Percentiles rank a stretch among this genome's conserved stretches.
Evolutionary conservation across 2,329 filamentous ascomycete species (phyloP).

Genomic region (Claviceps digitariae): DNA sequence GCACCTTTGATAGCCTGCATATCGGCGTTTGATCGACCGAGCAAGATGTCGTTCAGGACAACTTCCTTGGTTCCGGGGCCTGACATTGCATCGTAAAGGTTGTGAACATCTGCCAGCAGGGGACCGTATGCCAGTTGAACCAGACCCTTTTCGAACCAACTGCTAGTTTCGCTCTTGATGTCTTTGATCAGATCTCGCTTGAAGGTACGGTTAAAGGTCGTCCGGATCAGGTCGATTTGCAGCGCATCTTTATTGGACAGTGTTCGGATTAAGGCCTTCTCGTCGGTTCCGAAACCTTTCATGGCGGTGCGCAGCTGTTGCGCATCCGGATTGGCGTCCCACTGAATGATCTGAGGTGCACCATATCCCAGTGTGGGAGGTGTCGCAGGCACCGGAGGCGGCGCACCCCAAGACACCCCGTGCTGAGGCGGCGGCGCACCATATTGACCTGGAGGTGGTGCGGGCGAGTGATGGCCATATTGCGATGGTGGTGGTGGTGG

Average conservation of each 20-base stretch:
- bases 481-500: constrained; percentile 10
- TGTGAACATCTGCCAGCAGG: constrained; percentile 59
- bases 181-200: constrained; percentile 60
- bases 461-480: constrained; percentile 9
- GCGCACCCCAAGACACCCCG: constrained; percentile 24
- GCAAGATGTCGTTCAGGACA: constrained; percentile 73
- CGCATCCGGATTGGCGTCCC: constrained; percentile 56
- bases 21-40: constrained; percentile 76
- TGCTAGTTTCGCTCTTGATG: constrained; percentile 62
- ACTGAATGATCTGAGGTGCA: constrained; percentile 53
- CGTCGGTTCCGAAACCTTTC: constrained; percentile 89
- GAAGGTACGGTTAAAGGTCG: constrained; percentile 51
- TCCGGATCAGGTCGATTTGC: constrained; percentile 56
- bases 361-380: constrained; percentile 64
- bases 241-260: constrained; percentile 64
- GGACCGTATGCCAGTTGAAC: constrained; percentile 68
- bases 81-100: constrained; percentile 57
- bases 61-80: constrained; percentile 78
- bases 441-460: constrained; percentile 19
- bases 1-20: constrained; percentile 70
- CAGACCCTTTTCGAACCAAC: constrained; percentile 62
- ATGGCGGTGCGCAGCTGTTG: constrained; percentile 66
- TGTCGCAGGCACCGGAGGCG: constrained; percentile 37
- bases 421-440: constrained; percentile 24
- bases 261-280: constrained; percentile 57